Conservation (phyloP, 805 yeast genomes). For the Candida maesae region DNA sequence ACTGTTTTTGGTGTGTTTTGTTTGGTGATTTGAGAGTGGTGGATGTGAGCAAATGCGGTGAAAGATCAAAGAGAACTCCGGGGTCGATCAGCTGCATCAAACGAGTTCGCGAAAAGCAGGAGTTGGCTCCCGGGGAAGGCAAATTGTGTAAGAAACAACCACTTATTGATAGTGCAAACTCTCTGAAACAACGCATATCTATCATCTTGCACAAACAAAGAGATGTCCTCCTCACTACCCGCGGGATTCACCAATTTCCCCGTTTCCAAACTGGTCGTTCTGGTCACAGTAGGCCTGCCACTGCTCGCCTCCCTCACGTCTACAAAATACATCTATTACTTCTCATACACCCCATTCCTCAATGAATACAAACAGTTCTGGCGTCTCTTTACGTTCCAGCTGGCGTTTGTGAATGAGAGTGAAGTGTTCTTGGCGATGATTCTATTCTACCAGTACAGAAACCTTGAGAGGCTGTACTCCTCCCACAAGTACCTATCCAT, state of each 20-base stretch:
- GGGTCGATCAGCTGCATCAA: too few species aligned
- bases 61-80: too few species aligned
- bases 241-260: constrained; percentile 36
- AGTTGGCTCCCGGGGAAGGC: too few species aligned
- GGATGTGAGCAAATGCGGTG: too few species aligned
- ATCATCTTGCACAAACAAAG: too few species aligned
- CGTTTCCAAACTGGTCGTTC: constrained; percentile 28
- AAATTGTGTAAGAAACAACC: too few species aligned
- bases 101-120: too few species aligned
- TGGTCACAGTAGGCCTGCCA: constrained; percentile 27
- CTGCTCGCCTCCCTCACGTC: constrained; percentile 33
- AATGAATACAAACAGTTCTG: constrained; percentile 29
- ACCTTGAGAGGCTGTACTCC: constrained; percentile 36
- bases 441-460: constrained; percentile 35
- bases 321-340: constrained; percentile 32
- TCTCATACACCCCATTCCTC: constrained; percentile 33
- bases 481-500: constrained; percentile 31
- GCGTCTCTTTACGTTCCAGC: constrained; percentile 26
- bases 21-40: too few species aligned
- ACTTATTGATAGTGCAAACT: too few species aligned
- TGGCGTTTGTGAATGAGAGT: constrained; percentile 27
- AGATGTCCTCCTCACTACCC: constrained; percentile 31
- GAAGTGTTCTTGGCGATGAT: constrained; percentile 35
- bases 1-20: too few species aligned
- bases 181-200: too few species aligned